These are phyloP conservation scores for Psilocybe tampanensis DNA, from an alignment of 768 basidiomycete genomes.

Conservation along the genomic window DNA sequence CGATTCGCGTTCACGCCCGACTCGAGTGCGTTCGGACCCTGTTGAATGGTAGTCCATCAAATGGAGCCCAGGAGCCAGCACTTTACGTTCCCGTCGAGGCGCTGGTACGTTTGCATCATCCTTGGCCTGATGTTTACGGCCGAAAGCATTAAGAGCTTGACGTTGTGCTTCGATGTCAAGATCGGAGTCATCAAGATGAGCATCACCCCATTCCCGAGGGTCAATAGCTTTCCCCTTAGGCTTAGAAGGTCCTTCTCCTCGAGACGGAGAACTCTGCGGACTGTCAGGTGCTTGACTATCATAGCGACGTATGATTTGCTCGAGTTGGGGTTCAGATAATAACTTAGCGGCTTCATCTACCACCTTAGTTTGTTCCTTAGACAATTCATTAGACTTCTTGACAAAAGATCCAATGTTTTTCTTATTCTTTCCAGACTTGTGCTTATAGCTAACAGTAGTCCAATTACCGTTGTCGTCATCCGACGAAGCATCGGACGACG, in stretches of 20 bases:
- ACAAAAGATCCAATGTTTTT: too few species aligned
- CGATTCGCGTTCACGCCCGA: neutral
- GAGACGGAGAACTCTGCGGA: too few species aligned
- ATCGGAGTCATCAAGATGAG: neutral
- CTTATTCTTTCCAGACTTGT: too few species aligned
- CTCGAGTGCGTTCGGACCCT: neutral
- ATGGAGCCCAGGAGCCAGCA: neutral
- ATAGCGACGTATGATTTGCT: too few species aligned
- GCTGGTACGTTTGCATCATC: neutral
- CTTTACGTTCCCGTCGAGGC: neutral
- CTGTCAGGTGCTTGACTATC: too few species aligned
- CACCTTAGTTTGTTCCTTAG: too few species aligned
- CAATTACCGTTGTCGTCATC: too few species aligned
- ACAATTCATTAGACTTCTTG: too few species aligned
- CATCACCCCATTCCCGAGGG: slow-evolving; percentile 14
- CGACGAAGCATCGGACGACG: too few species aligned
- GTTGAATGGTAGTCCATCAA: neutral
- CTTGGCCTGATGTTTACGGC: neutral
- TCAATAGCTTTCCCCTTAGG: slow-evolving; percentile 14
- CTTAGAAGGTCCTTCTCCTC: slow-evolving; percentile 14
- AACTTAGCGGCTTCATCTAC: too few species aligned
- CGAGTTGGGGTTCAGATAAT: too few species aligned
- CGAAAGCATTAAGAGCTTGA: neutral
- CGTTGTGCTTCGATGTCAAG: neutral
- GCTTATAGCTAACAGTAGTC: too few species aligned